Conservation (phyloP, 2,329 filamentous ascomycete genomes). For the Alternaria rosae region DNA sequence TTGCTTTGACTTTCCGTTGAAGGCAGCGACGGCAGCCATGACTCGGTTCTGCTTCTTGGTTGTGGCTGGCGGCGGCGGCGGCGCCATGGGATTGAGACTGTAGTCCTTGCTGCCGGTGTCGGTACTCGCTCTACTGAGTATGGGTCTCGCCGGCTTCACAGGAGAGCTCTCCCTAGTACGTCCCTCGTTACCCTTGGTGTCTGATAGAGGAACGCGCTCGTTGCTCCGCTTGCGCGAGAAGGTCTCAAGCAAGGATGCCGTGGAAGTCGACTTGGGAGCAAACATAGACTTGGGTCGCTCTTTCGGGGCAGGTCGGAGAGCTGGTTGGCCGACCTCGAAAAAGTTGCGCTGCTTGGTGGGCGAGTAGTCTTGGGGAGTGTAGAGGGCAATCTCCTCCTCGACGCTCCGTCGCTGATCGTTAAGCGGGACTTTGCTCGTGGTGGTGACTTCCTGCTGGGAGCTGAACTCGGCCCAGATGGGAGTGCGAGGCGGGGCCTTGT, state of each 20-base stretch:
- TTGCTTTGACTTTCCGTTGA: slow-evolving; percentile 62
- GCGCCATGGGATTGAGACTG: slow-evolving; percentile 19
- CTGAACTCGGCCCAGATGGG: slow-evolving; percentile 85
- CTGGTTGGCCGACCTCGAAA: slow-evolving; percentile 60
- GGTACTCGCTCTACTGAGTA: slow-evolving; percentile 38
- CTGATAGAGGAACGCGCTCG: slow-evolving; percentile 43
- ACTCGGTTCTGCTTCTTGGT: slow-evolving; percentile 61
- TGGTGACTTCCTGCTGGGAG: slow-evolving; percentile 45
- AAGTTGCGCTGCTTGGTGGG: slow-evolving; percentile 70
- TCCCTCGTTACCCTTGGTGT: slow-evolving; percentile 45
- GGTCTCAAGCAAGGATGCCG: slow-evolving; percentile 51
- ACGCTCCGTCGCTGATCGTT: slow-evolving; percentile 55
- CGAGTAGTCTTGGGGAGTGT: slow-evolving; percentile 67
- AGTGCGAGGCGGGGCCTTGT: slow-evolving; percentile 57
- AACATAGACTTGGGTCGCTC: slow-evolving; percentile 62
- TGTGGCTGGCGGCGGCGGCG: slow-evolving; percentile 22
- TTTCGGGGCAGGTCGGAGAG: slow-evolving; percentile 35
- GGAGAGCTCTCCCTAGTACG: slow-evolving; percentile 34
- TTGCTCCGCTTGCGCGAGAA: slow-evolving; percentile 48
- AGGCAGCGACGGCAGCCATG: slow-evolving; percentile 69
- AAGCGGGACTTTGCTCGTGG: slow-evolving; percentile 55
- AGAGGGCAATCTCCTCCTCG: slow-evolving; percentile 64
- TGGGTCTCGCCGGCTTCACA: slow-evolving; percentile 28
- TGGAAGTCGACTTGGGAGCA: slow-evolving; percentile 52
- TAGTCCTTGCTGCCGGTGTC: slow-evolving; percentile 34